Evolutionary conservation across 257 asterid genomes (phyloP), one percentile per base, ranked within the genome.

Genomic region (Agastache rugosa): DNA sequence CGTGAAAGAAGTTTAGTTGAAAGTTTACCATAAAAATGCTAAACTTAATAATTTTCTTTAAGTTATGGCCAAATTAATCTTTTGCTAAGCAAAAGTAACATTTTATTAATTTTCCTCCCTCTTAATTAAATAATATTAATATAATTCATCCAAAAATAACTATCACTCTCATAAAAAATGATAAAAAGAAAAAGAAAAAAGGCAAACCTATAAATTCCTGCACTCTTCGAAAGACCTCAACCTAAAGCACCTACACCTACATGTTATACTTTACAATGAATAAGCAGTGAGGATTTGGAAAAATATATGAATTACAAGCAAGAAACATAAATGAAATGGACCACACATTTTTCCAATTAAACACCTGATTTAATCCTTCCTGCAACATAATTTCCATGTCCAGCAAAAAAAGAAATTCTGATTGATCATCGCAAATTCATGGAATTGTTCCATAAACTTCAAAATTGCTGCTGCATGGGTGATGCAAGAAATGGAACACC

Each of bases 401-500:
- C 6, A 29, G 75, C 29, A 69, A 61, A 51, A 56, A 68, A 39
- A 9, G 35, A 77, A 58, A 77, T 47, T 45, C 42, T 50, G 54
- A 72, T 54, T 42, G 59, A 55, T 23, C 58, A 65, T n/a, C 56
- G 5, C 6, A 39, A 29, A 54, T 41, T 69, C 44, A 41, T 25
- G 19, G 8, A 67, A 37, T 67, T 53, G 45, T 69, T 48, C 71
- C 80, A 78, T 48, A 75, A 69, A 64, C 64, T 41, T 34, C 63
- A 79, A 84, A 60, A 54, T 65, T 67, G 54, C 84, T 85, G 87
- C 64, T 65, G 19, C 64, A 25, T 80, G 55, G n/a, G 53, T 81
- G 74, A 5, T 83, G 64, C 86, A 85, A 77, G 69, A 83, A 79
- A 66, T 86, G 48, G 91, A 81, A 84, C 8, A 9, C 55, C 80